Evolutionary conservation across 2,329 filamentous ascomycete genomes (phyloP).

Genomic region (Aspergillus sp.): DNA sequence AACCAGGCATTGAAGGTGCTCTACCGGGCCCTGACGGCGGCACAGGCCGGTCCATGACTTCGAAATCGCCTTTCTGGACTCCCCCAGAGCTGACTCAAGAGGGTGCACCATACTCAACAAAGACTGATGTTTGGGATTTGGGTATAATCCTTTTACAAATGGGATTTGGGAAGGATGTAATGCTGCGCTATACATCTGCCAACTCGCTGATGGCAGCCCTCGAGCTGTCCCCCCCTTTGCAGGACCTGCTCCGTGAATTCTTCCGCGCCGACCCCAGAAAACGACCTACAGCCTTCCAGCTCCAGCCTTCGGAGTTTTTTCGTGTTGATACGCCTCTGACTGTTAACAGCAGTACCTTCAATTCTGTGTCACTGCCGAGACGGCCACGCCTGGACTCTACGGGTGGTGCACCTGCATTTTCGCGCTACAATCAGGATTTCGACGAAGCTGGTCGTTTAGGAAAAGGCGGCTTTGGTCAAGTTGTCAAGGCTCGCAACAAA

Average conservation of each 20-base stretch:
- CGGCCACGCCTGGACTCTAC: conserved; percentile 57
- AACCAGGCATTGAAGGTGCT: conserved; percentile 42
- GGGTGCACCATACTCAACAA: conserved; percentile 50
- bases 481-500: conserved; percentile 90
- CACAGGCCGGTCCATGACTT: conserved; percentile 40
- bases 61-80: conserved; percentile 73
- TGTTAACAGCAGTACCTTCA: conserved; percentile 35
- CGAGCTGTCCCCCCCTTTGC: conserved; percentile 63
- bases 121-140: conserved; percentile 92
- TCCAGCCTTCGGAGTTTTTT: conserved; percentile 48
- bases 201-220: conserved; percentile 62
- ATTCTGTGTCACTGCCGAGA: conserved; percentile 38
- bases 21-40: conserved; percentile 41
- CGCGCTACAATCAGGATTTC: conserved; percentile 81
- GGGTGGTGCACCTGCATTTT: conserved; percentile 47
- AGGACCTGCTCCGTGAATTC: conserved; percentile 72
- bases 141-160: conserved; percentile 89
- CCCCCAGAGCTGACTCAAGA: conserved; percentile 66
- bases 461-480: conserved; percentile 91
- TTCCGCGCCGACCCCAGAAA: conserved; percentile 81
- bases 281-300: conserved; percentile 70
- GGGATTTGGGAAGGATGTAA: conserved; percentile 74
- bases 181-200: conserved; percentile 71
- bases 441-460: conserved; percentile 81
- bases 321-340: conserved; percentile 32